phyloP scores from a whole-genome alignment of 139 green algal genomes.

The Nannochloris sp. region DNA sequence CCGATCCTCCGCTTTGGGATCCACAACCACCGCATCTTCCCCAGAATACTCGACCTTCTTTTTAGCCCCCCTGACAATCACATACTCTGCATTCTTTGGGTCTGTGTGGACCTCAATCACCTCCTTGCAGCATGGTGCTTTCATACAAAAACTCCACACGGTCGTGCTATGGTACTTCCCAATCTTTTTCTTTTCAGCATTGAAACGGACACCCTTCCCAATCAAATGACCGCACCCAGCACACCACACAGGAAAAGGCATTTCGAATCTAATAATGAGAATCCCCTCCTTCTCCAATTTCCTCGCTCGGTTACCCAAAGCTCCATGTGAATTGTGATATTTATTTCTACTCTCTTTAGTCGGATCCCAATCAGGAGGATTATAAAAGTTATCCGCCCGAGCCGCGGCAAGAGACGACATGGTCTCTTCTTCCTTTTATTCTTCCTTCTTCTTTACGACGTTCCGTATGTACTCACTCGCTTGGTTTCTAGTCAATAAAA shows the following conservation, averaged over 20 bases:
- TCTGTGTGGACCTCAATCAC: conserved; percentile 87
- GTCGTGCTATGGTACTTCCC: conserved; percentile 85
- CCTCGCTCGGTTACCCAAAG: conserved; percentile 73
- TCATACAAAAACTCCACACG: conserved; percentile 89
- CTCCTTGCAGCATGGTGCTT: conserved; percentile 71
- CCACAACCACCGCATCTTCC: background rate
- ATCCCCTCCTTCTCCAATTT: conserved; percentile 81
- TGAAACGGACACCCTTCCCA: conserved; percentile 94
- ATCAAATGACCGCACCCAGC: conserved; percentile 79
- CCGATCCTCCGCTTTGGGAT: background rate
- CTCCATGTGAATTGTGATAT: conserved; percentile 54
- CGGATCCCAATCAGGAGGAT: conserved; percentile 75
- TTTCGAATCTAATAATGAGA: conserved; percentile 93
- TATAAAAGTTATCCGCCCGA: conserved; percentile 90
- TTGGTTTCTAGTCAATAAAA: no score
- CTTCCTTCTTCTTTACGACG: background rate
- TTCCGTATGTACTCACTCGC: background rate
- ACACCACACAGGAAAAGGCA: conserved; percentile 96
- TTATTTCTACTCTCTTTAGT: conserved; percentile 55
- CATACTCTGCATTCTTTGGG: conserved; percentile 82
- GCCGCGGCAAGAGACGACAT: conserved; percentile 66
- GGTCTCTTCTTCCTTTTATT: background rate
- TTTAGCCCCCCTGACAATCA: conserved; percentile 49
- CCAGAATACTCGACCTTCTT: conserved; percentile 5
- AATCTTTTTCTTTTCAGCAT: conserved; percentile 91